These are phyloP conservation scores for Symbiotaphrina buchneri DNA, from an alignment of 495 filamentous ascomycete genomes.

Conservation along the genomic window DNA sequence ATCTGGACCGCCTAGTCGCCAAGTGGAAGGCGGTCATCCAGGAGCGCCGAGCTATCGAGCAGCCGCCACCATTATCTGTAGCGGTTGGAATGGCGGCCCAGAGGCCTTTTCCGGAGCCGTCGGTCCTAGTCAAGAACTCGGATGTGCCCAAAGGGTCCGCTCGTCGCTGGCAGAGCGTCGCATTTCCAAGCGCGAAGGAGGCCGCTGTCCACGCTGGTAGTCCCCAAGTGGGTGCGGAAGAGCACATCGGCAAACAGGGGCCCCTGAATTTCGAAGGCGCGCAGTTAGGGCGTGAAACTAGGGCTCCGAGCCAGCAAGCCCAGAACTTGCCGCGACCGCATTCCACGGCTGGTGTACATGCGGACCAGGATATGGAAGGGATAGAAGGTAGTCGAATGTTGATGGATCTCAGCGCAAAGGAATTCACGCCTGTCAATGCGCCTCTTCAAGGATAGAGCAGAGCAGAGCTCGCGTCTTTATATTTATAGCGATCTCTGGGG, in stretches of 20 bases:
- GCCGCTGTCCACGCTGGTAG: not conserved
- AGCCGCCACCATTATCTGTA: too few species aligned
- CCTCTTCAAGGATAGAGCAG: not conserved
- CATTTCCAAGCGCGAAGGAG: not conserved
- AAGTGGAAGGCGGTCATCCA: slow-evolving; percentile 33
- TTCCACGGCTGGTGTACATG: slow-evolving; percentile 2
- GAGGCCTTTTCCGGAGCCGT: slow-evolving; percentile 7
- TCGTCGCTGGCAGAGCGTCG: slow-evolving; percentile 1
- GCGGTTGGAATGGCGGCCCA: slow-evolving; percentile 11
- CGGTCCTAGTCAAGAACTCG: not conserved
- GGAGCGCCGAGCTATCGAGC: slow-evolving; percentile 9
- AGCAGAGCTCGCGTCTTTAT: not conserved
- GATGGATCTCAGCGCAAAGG: slow-evolving; percentile 3
- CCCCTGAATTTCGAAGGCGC: not conserved
- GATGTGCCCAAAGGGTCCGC: not conserved
- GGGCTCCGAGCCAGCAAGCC: slow-evolving; percentile 1
- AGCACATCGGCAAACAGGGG: not conserved
- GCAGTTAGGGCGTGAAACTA: not conserved
- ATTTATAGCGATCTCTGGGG: too few species aligned
- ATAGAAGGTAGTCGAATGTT: slow-evolving; percentile 2
- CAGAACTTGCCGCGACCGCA: not conserved
- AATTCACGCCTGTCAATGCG: slow-evolving; percentile 1
- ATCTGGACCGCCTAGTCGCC: slow-evolving; percentile 29
- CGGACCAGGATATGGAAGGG: slow-evolving; percentile 2
- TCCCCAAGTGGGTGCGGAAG: not conserved